phyloP scores from a whole-genome alignment of 2,329 filamentous ascomycete species.

The Epicoccum sorghinum region DNA sequence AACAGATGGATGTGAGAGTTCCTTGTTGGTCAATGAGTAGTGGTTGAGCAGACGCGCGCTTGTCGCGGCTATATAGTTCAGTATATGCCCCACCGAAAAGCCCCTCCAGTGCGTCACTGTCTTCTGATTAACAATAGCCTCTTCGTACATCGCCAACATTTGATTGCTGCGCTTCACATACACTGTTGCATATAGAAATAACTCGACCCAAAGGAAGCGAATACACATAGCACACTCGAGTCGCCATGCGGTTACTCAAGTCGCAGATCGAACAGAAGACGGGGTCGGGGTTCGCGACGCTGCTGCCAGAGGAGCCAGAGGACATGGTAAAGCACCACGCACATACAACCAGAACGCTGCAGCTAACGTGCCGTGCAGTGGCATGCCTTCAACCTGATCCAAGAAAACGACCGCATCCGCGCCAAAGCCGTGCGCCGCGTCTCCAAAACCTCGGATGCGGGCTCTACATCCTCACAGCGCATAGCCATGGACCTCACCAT shows the following conservation, averaged over 20 bases:
- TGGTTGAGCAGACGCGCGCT: slow-evolving; percentile 1
- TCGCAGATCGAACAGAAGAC: slow-evolving; percentile 67
- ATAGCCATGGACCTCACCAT: slow-evolving; percentile 70
- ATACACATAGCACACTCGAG: background rate
- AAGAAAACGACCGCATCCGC: slow-evolving; percentile 67
- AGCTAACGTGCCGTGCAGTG: slow-evolving; percentile 58
- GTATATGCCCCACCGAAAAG: background rate
- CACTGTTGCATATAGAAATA: background rate
- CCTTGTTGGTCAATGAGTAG: too few species aligned
- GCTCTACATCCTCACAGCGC: slow-evolving; percentile 66
- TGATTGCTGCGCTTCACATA: background rate
- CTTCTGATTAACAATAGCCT: slow-evolving; percentile 8
- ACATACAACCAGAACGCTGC: background rate
- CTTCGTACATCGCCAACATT: background rate
- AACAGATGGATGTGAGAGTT: too few species aligned
- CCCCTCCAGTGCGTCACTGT: slow-evolving; percentile 26
- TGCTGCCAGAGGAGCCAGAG: slow-evolving; percentile 75
- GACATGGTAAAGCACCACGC: slow-evolving; percentile 64
- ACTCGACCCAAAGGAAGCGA: background rate
- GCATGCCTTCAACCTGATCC: slow-evolving; percentile 77
- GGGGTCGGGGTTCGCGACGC: slow-evolving; percentile 68
- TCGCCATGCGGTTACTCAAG: slow-evolving; percentile 68
- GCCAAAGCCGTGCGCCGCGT: slow-evolving; percentile 71
- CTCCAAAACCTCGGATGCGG: slow-evolving; percentile 64
- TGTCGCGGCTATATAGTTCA: slow-evolving; percentile 9